Evolutionary conservation across 2,329 filamentous ascomycete species (phyloP), one percentile per base, ranked within the genome.

Genomic region (Pseudocercospora crystallina): DNA sequence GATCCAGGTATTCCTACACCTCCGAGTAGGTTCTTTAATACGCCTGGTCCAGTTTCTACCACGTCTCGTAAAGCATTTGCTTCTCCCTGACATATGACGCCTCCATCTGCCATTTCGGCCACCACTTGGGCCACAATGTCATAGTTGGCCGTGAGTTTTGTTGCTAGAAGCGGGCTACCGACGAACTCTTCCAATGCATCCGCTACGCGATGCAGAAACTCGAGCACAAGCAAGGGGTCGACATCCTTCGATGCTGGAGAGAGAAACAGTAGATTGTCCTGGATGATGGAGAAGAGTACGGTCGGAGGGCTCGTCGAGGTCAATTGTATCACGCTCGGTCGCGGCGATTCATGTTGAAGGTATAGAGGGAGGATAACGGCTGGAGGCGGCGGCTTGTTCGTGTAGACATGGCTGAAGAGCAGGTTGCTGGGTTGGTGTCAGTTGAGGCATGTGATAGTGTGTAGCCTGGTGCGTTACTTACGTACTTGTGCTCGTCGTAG

Each of bases 101-200:
- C 94, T 35, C 85, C 89, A 76, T 99, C 94, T 69, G 94, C 96
- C 87, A 99, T 95, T 73, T 99, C 94, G 55, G 85, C 89, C 52
- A 97, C 78, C 20, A 99, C 75, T 73, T 99, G 94, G 13, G 91
- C 91, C 31, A 95, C 87, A 26, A 97, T 86, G 81, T 97, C 89
- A 72, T 97, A 97, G 71, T 84, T 90, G 60, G 78, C 81, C 71
- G 96, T 90, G 58, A 99, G 86, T 75, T 94, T 96, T 66, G 81
- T 82, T 14, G 90, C 86, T 50, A 96, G 76, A 42, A 99, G 74
- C 11, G 94, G 94, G 39, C 89, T 85, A 51, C 92, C 91, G 7
- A 99, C 79, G 68, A 96, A 97, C 66, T 96, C 92, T 73, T 97
- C 92, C 31, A 99, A 81, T 10, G 88, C 86, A 77, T 99, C 94